These are phyloP conservation scores for Exutisphaerella laricina DNA, from an alignment of 2,329 filamentous ascomycete genomes.

Conservation along the genomic window DNA sequence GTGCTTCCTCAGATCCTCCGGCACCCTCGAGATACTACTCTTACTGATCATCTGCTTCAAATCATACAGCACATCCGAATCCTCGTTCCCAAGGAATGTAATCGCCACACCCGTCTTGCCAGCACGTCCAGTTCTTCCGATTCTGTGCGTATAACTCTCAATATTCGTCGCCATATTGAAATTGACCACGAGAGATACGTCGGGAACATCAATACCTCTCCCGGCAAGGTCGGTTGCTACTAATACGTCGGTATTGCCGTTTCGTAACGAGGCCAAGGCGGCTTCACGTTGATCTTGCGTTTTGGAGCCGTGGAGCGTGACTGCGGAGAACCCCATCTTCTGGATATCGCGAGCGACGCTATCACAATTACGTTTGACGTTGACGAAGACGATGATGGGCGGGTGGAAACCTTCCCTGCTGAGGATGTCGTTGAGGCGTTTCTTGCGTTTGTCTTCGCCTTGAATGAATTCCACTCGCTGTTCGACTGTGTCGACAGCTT, in stretches of 20 bases:
- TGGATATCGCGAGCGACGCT: slow-evolving; percentile 92
- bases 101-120: slow-evolving; percentile 95
- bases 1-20: slow-evolving; percentile 84
- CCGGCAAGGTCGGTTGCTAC: slow-evolving; percentile 95
- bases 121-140: slow-evolving; percentile 94
- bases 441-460: slow-evolving; percentile 94
- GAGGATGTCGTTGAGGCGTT: slow-evolving; percentile 87
- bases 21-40: slow-evolving; percentile 79
- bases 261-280: slow-evolving; percentile 76
- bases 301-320: slow-evolving; percentile 91
- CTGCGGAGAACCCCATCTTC: slow-evolving; percentile 81
- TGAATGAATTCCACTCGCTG: slow-evolving; percentile 88
- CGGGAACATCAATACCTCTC: slow-evolving; percentile 94
- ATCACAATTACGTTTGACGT: slow-evolving; percentile 99
- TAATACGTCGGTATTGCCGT: slow-evolving; percentile 74
- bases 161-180: slow-evolving; percentile 97
- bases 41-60: slow-evolving; percentile 93
- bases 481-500: slow-evolving; percentile 96
- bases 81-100: slow-evolving; percentile 89
- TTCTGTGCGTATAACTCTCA: slow-evolving; percentile 92
- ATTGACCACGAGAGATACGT: slow-evolving; percentile 91
- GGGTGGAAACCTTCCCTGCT: slow-evolving; percentile 71
- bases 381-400: slow-evolving; percentile 98
- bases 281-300: slow-evolving; percentile 97
- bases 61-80: slow-evolving; percentile 82